A percentile compares a stretch with the other conserved stretches of the same genome.
phyloP scores from a whole-genome alignment of 2,329 filamentous ascomycete genomes.

The Venturia oleaginea region DNA sequence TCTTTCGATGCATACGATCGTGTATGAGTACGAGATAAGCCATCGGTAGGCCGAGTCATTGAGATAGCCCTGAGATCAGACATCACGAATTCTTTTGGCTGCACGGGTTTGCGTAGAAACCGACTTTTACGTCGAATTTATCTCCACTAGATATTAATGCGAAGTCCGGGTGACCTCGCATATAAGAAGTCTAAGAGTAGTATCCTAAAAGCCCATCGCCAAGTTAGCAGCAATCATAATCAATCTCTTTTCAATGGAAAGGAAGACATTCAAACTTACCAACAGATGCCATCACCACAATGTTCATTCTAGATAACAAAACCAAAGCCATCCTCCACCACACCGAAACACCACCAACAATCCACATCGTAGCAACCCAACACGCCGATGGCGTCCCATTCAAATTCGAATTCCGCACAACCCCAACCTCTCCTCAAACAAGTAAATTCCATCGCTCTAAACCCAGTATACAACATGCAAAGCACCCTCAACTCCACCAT shows the following conservation, averaged over 20 bases:
- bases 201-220: no score
- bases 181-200: background rate
- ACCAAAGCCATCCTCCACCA: background rate
- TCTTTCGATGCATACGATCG: background rate
- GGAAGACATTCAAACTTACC: no score
- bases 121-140: background rate
- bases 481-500: constrained; percentile 12
- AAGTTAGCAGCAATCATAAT: background rate
- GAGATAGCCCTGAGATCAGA: background rate
- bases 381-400: constrained; percentile 22
- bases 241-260: background rate
- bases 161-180: background rate
- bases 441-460: constrained; percentile 17
- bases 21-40: background rate
- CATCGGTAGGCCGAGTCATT: background rate
- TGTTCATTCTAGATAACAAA: background rate
- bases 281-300: background rate
- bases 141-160: background rate
- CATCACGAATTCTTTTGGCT: background rate
- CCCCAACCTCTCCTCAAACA: constrained; percentile 25
- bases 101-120: background rate
- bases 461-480: constrained; percentile 16
- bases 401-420: constrained; percentile 30
- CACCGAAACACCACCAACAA: background rate
- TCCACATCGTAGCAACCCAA: constrained; percentile 14